Evolutionary conservation across 306 rosid genomes (phyloP).

Genomic region (Corylus americana): DNA sequence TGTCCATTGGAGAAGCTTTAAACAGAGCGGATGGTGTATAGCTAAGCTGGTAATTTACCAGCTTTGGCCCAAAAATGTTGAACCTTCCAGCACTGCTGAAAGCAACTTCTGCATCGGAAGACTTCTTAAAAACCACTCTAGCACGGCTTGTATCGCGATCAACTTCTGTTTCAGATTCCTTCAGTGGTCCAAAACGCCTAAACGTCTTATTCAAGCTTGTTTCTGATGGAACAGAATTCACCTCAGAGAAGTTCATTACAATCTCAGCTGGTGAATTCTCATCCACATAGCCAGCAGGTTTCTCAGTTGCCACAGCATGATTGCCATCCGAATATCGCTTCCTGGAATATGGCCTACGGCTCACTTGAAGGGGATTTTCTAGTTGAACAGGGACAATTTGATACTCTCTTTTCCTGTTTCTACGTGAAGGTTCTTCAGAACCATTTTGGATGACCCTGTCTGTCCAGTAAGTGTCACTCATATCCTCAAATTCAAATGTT

Average conservation of each 20-base stretch:
- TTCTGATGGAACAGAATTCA: conserved; percentile 79
- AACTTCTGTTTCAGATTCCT: conserved; percentile 89
- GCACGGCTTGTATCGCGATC: conserved; percentile 87
- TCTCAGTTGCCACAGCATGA: conserved; percentile 45
- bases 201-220: conserved; percentile 76
- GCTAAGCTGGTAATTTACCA: conserved; percentile 82
- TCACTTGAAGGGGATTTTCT: conserved; percentile 58
- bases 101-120: conserved; percentile 86
- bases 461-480: conserved; percentile 95
- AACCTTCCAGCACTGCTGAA: conserved; percentile 84
- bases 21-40: conserved; percentile 69
- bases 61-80: conserved; percentile 75
- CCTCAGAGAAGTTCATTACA: conserved; percentile 86
- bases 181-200: conserved; percentile 88
- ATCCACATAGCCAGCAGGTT: conserved; percentile 65
- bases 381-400: conserved; percentile 48
- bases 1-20: conserved; percentile 58
- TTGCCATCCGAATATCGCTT: conserved; percentile 53
- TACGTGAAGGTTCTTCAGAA: conserved; percentile 62
- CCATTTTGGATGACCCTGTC: conserved; percentile 91
- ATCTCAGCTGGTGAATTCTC: conserved; percentile 87
- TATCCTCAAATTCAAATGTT: conserved; percentile 93
- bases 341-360: conserved; percentile 71
- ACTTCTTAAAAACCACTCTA: conserved; percentile 81
- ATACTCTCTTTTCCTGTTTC: conserved; percentile 50